Evolutionary conservation across 257 asterid species (phyloP), one percentile per base, ranked within the genome.

Genomic region (Euphrasia confusa): DNA sequence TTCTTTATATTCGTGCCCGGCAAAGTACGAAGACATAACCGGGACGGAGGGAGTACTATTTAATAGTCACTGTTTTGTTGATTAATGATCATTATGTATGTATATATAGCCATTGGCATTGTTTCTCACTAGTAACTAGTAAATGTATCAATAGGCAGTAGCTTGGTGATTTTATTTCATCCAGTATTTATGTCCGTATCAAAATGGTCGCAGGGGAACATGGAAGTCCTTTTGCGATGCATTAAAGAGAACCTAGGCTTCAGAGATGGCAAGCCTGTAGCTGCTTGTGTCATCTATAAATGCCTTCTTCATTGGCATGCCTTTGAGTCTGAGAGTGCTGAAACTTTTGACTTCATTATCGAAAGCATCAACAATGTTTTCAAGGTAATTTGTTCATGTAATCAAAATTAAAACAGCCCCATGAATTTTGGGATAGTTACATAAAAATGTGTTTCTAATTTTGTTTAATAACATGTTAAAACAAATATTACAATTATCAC

Each of bases 281-380:
- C 97, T 65, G 97, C 97, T 44, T 87, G 95, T 72, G 88, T 93
- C 74, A 87, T 93, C 74, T 93, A 87, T 70, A 87, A 88, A 71
- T 89, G 96, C 82, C 99, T 93, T 60, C 75, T 85, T 54, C 99
- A 87, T 54, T 93, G 99, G 97, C 95, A 80, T 76, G 89, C 94
- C 74, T 93, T 93, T 69, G 97, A 93, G 74, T 85, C 97, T 37
- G 99, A 93, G 65, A 90, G 97, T 76, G 89, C 99, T 59, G 70
- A 82, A 70, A 82, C 87, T 62, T 93, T 93, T 71, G 99, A 93
- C 71, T 93, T 70, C 72, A 78, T 93, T 67, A 78, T 89, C 59
- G 97, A 85, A 76, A 81, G 84, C 78, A 79, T 89, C 76, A 89
- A 83, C 73, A 90, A 80, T n/a, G 92, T 81, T 60, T 58, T 93